These are phyloP conservation scores for Lentithecium fluviatile DNA, from an alignment of 495 filamentous ascomycete species.

Conservation along the genomic window DNA sequence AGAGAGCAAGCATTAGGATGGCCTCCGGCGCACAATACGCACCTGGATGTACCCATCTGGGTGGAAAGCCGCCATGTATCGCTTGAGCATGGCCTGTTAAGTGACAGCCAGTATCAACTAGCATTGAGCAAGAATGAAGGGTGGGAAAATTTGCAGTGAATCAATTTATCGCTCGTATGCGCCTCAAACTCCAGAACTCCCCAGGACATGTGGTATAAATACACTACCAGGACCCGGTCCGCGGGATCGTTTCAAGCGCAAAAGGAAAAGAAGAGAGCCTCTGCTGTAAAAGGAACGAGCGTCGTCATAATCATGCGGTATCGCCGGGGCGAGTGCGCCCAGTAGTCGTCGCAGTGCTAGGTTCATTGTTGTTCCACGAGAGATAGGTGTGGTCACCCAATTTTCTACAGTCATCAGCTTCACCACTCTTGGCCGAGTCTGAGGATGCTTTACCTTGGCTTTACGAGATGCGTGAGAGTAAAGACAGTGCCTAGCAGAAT, in stretches of 20 bases:
- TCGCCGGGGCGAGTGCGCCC: constrained; percentile 46
- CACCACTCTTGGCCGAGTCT: not conserved
- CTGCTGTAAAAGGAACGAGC: constrained; percentile 1
- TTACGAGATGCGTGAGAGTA: constrained; percentile 83
- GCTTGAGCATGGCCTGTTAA: too few relatives aligned
- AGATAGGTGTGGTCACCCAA: constrained; percentile 96
- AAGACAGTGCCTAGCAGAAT: constrained; percentile 84
- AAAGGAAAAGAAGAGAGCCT: constrained; percentile 24
- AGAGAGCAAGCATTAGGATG: too few relatives aligned
- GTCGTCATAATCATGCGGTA: constrained; percentile 34
- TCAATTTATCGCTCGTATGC: constrained; percentile 20
- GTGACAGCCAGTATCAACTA: not conserved
- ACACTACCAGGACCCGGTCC: constrained; percentile 18
- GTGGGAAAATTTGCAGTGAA: constrained; percentile 17
- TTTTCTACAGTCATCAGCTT: constrained; percentile 59
- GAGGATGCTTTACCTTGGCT: constrained; percentile 64
- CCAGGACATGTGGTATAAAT: constrained; percentile 24
- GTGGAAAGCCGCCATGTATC: too few relatives aligned
- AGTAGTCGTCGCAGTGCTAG: constrained; percentile 58
- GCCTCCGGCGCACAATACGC: too few relatives aligned
- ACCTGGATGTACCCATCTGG: too few relatives aligned
- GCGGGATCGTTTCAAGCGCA: constrained; percentile 7
- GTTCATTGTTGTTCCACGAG: constrained; percentile 90
- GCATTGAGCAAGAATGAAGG: not conserved
- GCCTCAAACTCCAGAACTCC: constrained; percentile 25